Evolutionary conservation across 1,284 basidiomycete species (phyloP), one percentile per base, ranked within the genome.

Genomic region (Pulveroboletus sp.): DNA sequence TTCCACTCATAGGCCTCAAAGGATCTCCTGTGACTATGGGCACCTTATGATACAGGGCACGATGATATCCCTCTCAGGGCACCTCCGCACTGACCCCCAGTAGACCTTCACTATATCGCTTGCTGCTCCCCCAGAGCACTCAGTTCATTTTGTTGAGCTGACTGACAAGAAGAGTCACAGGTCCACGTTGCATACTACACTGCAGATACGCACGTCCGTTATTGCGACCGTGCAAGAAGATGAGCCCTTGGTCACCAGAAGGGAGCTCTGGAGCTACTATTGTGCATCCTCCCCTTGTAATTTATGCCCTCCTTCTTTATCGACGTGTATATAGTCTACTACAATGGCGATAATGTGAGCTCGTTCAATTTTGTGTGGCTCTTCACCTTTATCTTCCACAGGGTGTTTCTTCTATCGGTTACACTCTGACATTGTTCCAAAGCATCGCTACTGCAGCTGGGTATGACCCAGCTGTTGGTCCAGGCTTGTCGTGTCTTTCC

Each of bases 201-300:
- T 56, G 11, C 47, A 53, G 26, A 44, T 21, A 3, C n/a, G 33
- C 39, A 52, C 49, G 29, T 44, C 61, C 17, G 55, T 36, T 21
- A 65, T 78, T 6, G 74, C 74, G 0, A 68, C 73, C 0, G 69
- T 78, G 39, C 68, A 57, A 48, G 73, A 75, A 57, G 65, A 81
- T 47, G 83, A 83, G 50, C 84, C 84, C 1, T 63, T 82, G 19
- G 84, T 86, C 4, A 84, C 80, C 6, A 75, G 78, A 53, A 78
- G 64, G 60, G 87, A 89, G 65, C 74, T 89, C 8, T 89, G 87
- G 87, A 82, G 81, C 54, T 89, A 88, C 62, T 89, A 89, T 66
- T 58, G 87, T 87, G 19, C 37, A 67, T 54, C 15, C 4, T 39
- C 6, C 12, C 11, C 11, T 52, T 10, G 11, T 21, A 15, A 13